Evolutionary conservation across 163 green algal species (phyloP), one percentile per base, ranked within the genome.

Genomic region (Scenedesmus sp.): DNA sequence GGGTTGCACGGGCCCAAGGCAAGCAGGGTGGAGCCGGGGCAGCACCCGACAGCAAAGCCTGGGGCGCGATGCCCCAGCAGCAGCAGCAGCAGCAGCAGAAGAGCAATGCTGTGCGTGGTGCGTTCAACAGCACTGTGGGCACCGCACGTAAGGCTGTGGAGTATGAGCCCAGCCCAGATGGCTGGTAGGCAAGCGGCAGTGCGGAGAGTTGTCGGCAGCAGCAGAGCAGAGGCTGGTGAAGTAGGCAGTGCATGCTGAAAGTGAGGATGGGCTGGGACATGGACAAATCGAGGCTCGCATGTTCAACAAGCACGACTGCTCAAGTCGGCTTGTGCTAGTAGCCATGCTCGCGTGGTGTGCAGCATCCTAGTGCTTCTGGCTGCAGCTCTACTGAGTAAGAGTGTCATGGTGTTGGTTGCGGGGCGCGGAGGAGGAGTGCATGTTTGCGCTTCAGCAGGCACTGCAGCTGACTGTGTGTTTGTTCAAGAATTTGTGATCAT

Each of bases 131-230:
- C 59, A 89, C 44, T 49, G 43, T 72, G 2, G 46, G 83, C 85
- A 70, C 9, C 9, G 85, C 30, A 9, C 20, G 13, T 61, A 26
- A 30, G 20, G 22, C 30, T 51, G 40, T 30, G 26, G 13, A 53
- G 42, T 89, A 89, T 82, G 85, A 65, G 30, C 30, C 42, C 85
- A 89, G 73, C 44, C 65, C 85, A 18, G 85, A 89, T 24, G 61
- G 68, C 30, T 89, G 65, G 65, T 89, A 76, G 30, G 18, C 30
- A 18, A 18, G 30, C 65, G 20, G 65, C 18, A 10, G 65, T 10
- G 40, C 65, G 20, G 65, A 18, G 0, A 76, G 30, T 68, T 3
- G 26, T 7, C 24, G 7, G 30, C 65, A 40, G 30, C 30, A 56
- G 49, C 15, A 56, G 49, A 13, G 49, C 12, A 56, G 49, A 13